These are phyloP conservation scores for Monosporascus sp. DNA, from an alignment of 2,329 filamentous ascomycete genomes.

Conservation along the genomic window DNA sequence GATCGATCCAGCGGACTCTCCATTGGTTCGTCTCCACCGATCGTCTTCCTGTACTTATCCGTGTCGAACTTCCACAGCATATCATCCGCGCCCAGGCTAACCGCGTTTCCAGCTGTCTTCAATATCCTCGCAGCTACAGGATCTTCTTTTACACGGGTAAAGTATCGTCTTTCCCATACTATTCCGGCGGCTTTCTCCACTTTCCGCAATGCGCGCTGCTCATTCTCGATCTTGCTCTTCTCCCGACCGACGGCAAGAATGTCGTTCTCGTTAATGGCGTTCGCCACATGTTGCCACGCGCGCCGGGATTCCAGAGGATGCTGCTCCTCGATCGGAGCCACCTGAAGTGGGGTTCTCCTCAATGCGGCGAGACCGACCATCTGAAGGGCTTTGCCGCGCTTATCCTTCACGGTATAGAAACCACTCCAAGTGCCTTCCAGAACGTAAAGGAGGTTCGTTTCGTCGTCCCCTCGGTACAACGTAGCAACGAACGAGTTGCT, in stretches of 20 bases:
- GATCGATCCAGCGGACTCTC: conserved; percentile 20
- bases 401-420: conserved; percentile 68
- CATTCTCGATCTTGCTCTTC: conserved; percentile 86
- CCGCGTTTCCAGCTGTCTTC: background rate
- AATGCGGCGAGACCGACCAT: conserved; percentile 54
- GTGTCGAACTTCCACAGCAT: conserved; percentile 23
- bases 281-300: conserved; percentile 82
- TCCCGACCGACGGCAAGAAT: conserved; percentile 74
- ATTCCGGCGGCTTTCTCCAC: conserved; percentile 16
- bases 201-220: conserved; percentile 52
- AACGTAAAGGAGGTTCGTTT: conserved; percentile 73
- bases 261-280: conserved; percentile 73
- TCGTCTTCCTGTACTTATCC: conserved; percentile 15
- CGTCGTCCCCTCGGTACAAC: conserved; percentile 65
- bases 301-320: conserved; percentile 82
- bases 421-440: conserved; percentile 88
- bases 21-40: conserved; percentile 9
- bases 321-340: conserved; percentile 72
- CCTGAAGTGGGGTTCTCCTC: conserved; percentile 60
- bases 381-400: conserved; percentile 51
- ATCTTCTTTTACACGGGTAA: conserved; percentile 11
- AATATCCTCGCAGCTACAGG: conserved; percentile 13
- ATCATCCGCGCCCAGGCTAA: conserved; percentile 2
- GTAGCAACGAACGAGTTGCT: conserved; percentile 84
- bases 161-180: conserved; percentile 19